Evolutionary conservation across 164 flowering plant species (phyloP), one percentile per base, ranked within the genome.

Genomic region (Berberis thunbergii): DNA sequence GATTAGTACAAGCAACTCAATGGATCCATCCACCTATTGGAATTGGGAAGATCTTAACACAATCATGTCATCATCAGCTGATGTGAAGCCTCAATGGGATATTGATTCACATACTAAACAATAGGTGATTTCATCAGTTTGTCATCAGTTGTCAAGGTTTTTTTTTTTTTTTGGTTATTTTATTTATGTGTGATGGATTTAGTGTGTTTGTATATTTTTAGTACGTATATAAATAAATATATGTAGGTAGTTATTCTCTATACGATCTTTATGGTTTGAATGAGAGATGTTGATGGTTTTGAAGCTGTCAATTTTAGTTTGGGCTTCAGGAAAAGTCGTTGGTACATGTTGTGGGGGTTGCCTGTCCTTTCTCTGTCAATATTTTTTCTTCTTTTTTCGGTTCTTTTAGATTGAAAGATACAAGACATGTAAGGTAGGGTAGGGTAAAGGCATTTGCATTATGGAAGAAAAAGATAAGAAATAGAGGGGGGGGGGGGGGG

Each of bases 11-110:
- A 69, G 54, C 49, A 69, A 12, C 59, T 60, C 54, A 45, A 55
- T 80, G 79, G 81, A 81, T 40, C 60, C 66, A 2, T 58, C 69
- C 61, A 68, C 54, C 58, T 70, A 66, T 64, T 87, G 88, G 89
- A 75, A 60, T 43, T 85, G 86, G 88, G 86, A 82, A n/a, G 88
- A 87, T 50, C 66, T 79, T 5, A 79, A 79, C 46, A 61, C 73
- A 26, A 56, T 83, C 11, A 73, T 67, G 6, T 72, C 45, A 2
- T 4, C 81, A 2, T 65, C 26, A 26, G 26, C 74, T 63, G 86
- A 81, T 75, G 68, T 77, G 44, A 75, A 66, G 58, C 66, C 69
- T 1, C 67, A 80, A 12, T 77, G 83, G 81, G 85, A 81, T 44
- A 79, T 61, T 54, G 72, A 75, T 58, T 49, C 72, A 65, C 68